Evolutionary conservation across 2,329 filamentous ascomycete species (phyloP).

Genomic region (Fusarium irregulare): DNA sequence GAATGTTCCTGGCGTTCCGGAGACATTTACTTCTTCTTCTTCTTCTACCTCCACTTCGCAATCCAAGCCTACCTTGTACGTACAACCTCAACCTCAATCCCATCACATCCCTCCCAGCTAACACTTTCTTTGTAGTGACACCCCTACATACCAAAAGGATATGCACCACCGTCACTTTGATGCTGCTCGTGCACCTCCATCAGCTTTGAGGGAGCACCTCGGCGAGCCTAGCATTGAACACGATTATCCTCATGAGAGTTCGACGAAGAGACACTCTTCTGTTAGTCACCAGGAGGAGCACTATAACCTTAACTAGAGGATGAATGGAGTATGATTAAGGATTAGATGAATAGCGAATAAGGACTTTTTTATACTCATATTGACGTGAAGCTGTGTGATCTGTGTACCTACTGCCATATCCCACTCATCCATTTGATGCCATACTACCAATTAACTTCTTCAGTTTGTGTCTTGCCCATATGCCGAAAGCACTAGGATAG

Average conservation of each 20-base stretch:
- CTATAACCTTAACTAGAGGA: constrained; percentile 30
- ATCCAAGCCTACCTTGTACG: neutral
- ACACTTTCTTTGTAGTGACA: neutral
- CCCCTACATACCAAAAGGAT: neutral
- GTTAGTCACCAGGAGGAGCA: constrained; percentile 50
- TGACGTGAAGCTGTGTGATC: too few species aligned
- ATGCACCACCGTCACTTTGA: constrained; percentile 9
- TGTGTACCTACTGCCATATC: too few species aligned
- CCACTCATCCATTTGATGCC: too few species aligned
- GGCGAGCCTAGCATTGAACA: constrained; percentile 48
- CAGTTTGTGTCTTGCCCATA: too few species aligned
- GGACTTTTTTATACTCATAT: fast-evolving
- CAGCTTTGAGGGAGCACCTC: constrained; percentile 39
- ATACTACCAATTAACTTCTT: too few species aligned
- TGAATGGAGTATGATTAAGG: neutral
- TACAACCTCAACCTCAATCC: too few species aligned
- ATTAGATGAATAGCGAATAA: neutral
- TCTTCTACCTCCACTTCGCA: neutral
- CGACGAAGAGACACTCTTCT: constrained; percentile 44
- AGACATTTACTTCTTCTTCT: neutral
- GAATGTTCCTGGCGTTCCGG: constrained; percentile 21
- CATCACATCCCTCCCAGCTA: neutral
- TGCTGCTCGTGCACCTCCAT: constrained; percentile 45
- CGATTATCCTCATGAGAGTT: constrained; percentile 48
- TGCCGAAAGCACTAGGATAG: too few species aligned